phyloP scores from a whole-genome alignment of 2,329 filamentous ascomycete genomes.

The Penicillium occitanis region DNA sequence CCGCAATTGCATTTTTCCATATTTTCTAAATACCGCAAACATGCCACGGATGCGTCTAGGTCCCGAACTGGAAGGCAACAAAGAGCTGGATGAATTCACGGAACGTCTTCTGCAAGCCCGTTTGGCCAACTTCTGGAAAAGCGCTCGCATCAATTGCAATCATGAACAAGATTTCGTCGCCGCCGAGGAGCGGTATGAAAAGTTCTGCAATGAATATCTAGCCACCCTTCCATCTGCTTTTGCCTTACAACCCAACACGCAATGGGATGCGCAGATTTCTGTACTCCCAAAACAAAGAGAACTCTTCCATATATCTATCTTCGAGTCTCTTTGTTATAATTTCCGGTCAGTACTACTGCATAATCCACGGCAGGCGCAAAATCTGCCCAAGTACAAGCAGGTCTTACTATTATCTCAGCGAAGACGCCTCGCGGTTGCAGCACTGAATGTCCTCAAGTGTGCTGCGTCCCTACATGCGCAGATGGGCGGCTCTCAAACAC shows the following conservation, averaged over 20 bases:
- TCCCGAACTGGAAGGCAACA: neutral
- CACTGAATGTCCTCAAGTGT: neutral
- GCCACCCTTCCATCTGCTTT: neutral
- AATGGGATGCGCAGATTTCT: neutral
- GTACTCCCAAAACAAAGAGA: neutral
- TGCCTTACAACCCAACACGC: neutral
- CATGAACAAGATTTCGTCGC: neutral
- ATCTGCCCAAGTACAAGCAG: neutral
- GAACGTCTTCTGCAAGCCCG: slow-evolving; percentile 1
- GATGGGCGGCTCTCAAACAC: neutral
- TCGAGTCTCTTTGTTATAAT: slow-evolving; percentile 1
- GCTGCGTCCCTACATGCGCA: neutral
- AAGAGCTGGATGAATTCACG: neutral
- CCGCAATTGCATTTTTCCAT: neutral
- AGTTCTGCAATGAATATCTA: neutral
- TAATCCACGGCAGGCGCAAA: neutral
- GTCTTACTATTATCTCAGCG: neutral
- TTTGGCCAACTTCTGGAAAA: neutral
- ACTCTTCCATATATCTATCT: neutral
- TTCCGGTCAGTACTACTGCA: neutral
- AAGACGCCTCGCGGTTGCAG: neutral
- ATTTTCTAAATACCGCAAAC: neutral
- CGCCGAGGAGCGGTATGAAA: neutral
- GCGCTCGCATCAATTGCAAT: neutral
- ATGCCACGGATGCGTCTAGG: neutral